Base-by-base conservation (phyloP, 106 monocot species). In the Triglochin maritima region DNA sequence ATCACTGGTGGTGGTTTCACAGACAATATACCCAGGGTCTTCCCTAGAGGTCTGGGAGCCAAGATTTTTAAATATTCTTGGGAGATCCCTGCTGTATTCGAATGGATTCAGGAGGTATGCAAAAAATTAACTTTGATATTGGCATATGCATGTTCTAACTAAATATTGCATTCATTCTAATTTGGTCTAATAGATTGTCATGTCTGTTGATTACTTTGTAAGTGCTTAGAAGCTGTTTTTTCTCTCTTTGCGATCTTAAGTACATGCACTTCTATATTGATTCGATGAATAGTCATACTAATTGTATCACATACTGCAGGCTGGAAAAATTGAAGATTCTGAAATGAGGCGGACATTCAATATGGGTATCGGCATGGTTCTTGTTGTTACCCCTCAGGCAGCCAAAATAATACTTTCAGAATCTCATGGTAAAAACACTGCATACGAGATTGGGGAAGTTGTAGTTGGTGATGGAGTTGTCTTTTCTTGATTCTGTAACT, bases 301-400 rank as follows among this genome's bases (percentile, higher is more conserved):
- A 29, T 29, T 29, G 29, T 29, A 29, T 29, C 29, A 29, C 29
- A 29, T 29, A 75, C 12, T 75, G 57, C 82, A 96, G 95, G 85
- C 78, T 64, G 95, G 95, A 74, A 72, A 56, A 45, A 86, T 96
- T 50, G 85, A 84, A 56, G 95, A 96, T 80, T 70, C 84, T 17
- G 95, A 96, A 77, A 96, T 96, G 95, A 83, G 83, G 47, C 81
- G 90, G 50, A 96, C 95, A 3, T 96, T 96, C 70, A 96, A 96
- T 65, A 90, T 96, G 95, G 95, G 95, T 6, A 90, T 96, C 5
- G 90, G 95, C 4, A 90, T 96, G 90, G 87, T 96, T 60, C 87
- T 87, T 15, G 79, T 90, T 6, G 87, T 96, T 3, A 69, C 62
- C 64, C 69, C 55, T 14, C 78, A 85, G 29, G 83, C 81, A 12